Percentiles rank a stretch among this genome's conserved stretches.
These are phyloP conservation scores for Leptographium lundbergii DNA, from an alignment of 2,329 filamentous ascomycete genomes.

Conservation along the genomic window DNA sequence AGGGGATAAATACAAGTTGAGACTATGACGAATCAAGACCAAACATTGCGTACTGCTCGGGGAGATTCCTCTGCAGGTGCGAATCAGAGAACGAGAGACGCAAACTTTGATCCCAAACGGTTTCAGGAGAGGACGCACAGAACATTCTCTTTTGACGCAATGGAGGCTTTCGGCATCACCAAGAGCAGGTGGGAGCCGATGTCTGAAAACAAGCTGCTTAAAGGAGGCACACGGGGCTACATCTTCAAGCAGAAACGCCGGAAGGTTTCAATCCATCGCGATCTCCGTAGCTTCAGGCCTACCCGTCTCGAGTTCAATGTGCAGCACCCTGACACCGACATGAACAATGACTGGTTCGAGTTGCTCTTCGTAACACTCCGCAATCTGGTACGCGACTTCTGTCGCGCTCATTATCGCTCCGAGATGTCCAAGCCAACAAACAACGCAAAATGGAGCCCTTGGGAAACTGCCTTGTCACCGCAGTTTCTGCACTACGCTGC, in stretches of 20 bases:
- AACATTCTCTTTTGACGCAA: background rate
- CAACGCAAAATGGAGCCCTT: background rate
- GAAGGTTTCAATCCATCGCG: background rate
- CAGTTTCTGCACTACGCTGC: conserved; percentile 23
- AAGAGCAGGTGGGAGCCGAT: conserved; percentile 10
- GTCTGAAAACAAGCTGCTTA: background rate
- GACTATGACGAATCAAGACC: background rate
- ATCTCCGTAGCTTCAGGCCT: conserved; percentile 12
- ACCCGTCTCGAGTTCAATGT: conserved; percentile 12
- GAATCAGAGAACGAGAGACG: background rate
- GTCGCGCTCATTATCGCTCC: conserved; percentile 16
- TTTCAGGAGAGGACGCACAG: background rate
- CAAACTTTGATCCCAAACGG: background rate
- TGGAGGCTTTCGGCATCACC: conserved; percentile 4
- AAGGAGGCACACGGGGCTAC: background rate
- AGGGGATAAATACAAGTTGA: background rate
- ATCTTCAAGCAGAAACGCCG: background rate
- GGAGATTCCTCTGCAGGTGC: background rate
- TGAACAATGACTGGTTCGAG: conserved; percentile 16
- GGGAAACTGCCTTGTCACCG: conserved; percentile 11
- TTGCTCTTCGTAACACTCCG: conserved; percentile 18
- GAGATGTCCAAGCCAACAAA: background rate
- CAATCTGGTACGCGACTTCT: conserved; percentile 13
- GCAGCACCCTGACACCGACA: conserved; percentile 9
- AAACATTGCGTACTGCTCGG: background rate